A percentile compares a stretch with the other conserved stretches of the same genome.
Evolutionary conservation across 1,139 yeast genomes (phyloP).

Genomic region (Lodderomyces elongisporus): DNA sequence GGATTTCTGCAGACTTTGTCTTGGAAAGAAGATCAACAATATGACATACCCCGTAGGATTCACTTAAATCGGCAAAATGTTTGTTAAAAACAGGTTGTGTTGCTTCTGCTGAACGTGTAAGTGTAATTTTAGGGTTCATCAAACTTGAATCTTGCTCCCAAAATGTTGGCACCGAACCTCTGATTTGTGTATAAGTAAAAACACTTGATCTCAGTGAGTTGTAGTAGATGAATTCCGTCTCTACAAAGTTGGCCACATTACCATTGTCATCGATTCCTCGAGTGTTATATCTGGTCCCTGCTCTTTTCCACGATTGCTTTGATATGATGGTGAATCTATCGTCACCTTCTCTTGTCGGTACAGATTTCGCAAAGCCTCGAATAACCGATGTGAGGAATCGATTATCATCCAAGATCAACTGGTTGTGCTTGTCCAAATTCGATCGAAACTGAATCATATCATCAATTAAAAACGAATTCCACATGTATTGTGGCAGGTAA

Average conservation of each 20-base stretch:
- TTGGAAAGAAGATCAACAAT: constrained; percentile 74
- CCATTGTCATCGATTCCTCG: constrained; percentile 96
- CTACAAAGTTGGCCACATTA: constrained; percentile 93
- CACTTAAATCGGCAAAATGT: constrained; percentile 67
- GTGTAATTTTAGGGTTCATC: constrained; percentile 78
- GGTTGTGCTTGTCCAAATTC: constrained; percentile 58
- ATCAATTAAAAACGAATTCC: constrained; percentile 90
- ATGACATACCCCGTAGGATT: constrained; percentile 82
- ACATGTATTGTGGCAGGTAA: constrained; percentile 84
- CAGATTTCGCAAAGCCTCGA: constrained; percentile 89
- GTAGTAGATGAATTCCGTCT: constrained; percentile 76
- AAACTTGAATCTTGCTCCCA: constrained; percentile 96
- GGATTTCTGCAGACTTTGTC: constrained; percentile 71
- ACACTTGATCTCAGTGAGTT: constrained; percentile 41
- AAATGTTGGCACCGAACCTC: constrained; percentile 94
- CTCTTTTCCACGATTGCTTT: constrained; percentile 91
- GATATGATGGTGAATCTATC: constrained; percentile 79
- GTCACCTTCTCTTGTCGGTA: constrained; percentile 33
- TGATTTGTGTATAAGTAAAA: constrained; percentile 76
- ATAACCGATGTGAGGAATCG: constrained; percentile 86
- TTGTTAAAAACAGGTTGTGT: constrained; percentile 84
- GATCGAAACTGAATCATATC: constrained; percentile 74
- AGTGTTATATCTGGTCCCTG: constrained; percentile 92
- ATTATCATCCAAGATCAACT: constrained; percentile 60
- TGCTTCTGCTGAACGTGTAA: constrained; percentile 86